Evolutionary conservation across 1,139 yeast species (phyloP).

Genomic region (Kurtzmaniella quercitrusa): DNA sequence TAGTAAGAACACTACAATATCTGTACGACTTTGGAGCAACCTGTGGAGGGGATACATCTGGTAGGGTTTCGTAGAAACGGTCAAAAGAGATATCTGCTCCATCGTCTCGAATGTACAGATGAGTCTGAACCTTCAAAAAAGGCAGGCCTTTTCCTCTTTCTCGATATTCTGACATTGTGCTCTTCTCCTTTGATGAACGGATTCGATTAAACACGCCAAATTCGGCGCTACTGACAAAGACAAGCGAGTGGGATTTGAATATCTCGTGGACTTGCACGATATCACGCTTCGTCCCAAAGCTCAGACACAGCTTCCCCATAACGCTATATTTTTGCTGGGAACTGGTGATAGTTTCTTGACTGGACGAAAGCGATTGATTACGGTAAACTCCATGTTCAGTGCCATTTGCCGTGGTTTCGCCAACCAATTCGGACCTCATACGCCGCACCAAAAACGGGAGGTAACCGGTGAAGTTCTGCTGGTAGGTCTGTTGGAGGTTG

Average conservation of each 20-base stretch:
- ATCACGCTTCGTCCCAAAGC: conserved; percentile 25
- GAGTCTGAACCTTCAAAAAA: conserved; percentile 30
- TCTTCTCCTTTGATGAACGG: conserved; percentile 23
- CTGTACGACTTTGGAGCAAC: conserved; percentile 19
- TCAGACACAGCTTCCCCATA: conserved; percentile 14
- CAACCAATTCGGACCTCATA: conserved; percentile 14
- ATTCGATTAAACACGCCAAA: conserved; percentile 28
- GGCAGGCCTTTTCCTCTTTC: conserved; percentile 35
- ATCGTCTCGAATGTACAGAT: conserved; percentile 33
- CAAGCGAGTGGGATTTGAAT: conserved; percentile 21
- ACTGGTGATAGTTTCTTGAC: conserved; percentile 8
- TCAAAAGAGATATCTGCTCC: conserved; percentile 33
- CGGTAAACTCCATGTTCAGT: conserved; percentile 8
- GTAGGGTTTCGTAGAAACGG: conserved; percentile 29
- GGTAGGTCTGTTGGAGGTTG: conserved; percentile 32
- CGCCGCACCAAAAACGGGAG: conserved; percentile 34
- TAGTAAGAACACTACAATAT: conserved; percentile 31
- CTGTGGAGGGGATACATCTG: conserved; percentile 16
- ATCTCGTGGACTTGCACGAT: conserved; percentile 30
- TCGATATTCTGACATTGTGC: conserved; percentile 29
- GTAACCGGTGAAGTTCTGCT: conserved; percentile 35
- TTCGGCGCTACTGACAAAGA: conserved; percentile 29
- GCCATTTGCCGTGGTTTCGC: background rate
- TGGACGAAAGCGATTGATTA: background rate
- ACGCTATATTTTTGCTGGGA: conserved; percentile 9